Conservation (phyloP, 352 stramenopile genomes). For the Pythium apleroticum region DNA sequence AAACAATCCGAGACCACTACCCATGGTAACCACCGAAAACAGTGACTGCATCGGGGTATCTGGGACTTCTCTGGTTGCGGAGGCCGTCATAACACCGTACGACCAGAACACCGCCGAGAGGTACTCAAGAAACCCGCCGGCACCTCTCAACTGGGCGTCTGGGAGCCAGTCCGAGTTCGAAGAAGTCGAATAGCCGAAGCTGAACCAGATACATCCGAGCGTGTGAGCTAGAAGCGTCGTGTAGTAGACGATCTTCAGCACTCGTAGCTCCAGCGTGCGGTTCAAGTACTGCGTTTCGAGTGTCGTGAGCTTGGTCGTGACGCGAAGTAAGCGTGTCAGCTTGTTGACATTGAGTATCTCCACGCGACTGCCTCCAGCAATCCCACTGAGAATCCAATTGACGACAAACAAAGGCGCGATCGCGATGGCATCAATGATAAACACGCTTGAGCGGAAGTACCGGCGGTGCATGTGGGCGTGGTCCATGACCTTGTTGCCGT, state of each 20-base stretch:
- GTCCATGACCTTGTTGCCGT: conserved; percentile 73
- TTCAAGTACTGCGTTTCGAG: conserved; percentile 50
- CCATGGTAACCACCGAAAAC: conserved; percentile 48
- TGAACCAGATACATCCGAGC: conserved; percentile 64
- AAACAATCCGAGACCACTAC: conserved; percentile 45
- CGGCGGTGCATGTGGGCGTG: conserved; percentile 33
- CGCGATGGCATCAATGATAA: conserved; percentile 36
- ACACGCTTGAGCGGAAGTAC: conserved; percentile 40
- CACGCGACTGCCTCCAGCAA: conserved; percentile 4
- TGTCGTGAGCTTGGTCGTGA: conserved; percentile 15
- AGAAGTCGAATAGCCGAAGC: conserved; percentile 34
- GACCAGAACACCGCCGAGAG: conserved; percentile 53
- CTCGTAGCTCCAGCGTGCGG: conserved; percentile 37
- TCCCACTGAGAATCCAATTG: conserved; percentile 40
- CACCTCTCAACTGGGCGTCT: conserved; percentile 6
- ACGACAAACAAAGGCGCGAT: conserved; percentile 43
- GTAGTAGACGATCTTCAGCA: conserved; percentile 53
- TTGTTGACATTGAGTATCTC: conserved; percentile 61
- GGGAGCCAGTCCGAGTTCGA: conserved; percentile 8
- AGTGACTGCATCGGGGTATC: conserved; percentile 41
- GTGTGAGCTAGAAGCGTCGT: conserved; percentile 45
- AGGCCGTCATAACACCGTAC: conserved; percentile 57
- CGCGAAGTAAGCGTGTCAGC: conserved; percentile 38
- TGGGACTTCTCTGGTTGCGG: conserved; percentile 38
- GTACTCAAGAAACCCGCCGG: conserved; percentile 31